Evolutionary conservation across 371 early-diverging fungal genomes (phyloP), one percentile per base, ranked within the genome.

Genomic region (Paraphysoderma sedebokerense): DNA sequence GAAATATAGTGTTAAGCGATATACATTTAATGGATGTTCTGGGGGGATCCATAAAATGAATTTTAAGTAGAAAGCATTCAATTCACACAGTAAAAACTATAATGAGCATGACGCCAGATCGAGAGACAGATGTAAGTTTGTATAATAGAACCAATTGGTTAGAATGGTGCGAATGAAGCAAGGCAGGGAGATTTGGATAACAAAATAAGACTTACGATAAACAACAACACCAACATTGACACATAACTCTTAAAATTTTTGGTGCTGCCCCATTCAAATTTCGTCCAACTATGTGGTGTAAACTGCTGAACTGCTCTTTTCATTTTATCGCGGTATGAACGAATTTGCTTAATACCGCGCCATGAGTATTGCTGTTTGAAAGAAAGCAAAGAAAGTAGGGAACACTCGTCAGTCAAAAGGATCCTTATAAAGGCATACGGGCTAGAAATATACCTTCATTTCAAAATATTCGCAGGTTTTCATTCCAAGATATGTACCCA

Each of bases 21-120:
- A 70, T 5, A 81, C 70, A 48, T 91, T 89, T 40, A 93, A 54
- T 42, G 69, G 67, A 62, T 93, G 86, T 46, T 80, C 80, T 9
- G 91, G 85, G 17, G 96, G 90, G n/a, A 93, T 63, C 89, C 90
- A 93, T 31, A 93, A 63, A 11, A 93, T 67, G 46, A 79, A 82
- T 65, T 93, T 96, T 31, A 96, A 68, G 51, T 93, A 92, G 56
- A 93, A 93, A 35, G 85, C 85, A 54, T 92, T 92, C 40, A 95
- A 62, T 58, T 92, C 93, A 42, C 77, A 76, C 51, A 77, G 74
- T 52, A 92, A 57, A 42, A 78, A 66, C 67, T 78, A 63, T n/a
- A n/a, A n/a, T n/a, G n/a, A n/a, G n/a, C n/a, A n/a, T n/a, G n/a
- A n/a, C n/a, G n/a, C n/a, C n/a, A n/a, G n/a, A n/a, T n/a, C n/a